phyloP scores from a whole-genome alignment of 1,284 basidiomycete genomes.

The Austroboletus novae-zelandiae region DNA sequence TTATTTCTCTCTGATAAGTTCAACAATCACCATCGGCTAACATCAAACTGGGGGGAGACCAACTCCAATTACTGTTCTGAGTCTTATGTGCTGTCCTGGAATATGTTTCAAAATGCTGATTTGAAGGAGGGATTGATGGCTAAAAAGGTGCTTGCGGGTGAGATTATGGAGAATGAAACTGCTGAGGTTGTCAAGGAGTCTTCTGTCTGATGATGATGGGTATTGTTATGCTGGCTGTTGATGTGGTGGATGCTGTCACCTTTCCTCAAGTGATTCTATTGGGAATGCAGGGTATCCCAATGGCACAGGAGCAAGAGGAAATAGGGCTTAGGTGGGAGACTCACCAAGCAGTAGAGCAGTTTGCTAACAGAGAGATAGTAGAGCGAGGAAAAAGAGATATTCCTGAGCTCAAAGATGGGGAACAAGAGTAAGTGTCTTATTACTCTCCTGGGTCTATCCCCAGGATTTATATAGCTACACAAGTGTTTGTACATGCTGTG shows the following conservation, averaged over 20 bases:
- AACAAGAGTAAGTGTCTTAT: too few relatives aligned
- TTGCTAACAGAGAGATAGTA: too few relatives aligned
- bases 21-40: conserved; percentile 70
- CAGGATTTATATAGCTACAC: too few relatives aligned
- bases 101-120: conserved; percentile 92
- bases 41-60: conserved; percentile 73
- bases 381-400: too few relatives aligned
- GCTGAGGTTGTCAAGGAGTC: conserved; percentile 84
- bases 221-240: conserved; percentile 83
- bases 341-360: too few relatives aligned
- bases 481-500: too few relatives aligned
- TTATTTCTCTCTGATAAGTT: conserved; percentile 77
- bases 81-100: conserved; percentile 89
- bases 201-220: conserved; percentile 82
- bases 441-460: too few relatives aligned
- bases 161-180: conserved; percentile 81
- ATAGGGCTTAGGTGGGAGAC: conserved; percentile 95
- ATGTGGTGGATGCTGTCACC: conserved; percentile 89
- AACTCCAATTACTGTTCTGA: conserved; percentile 82
- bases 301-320: too few relatives aligned
- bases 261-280: conserved; percentile 64
- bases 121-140: conserved; percentile 65
- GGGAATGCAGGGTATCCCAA: too few relatives aligned
- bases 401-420: too few relatives aligned
- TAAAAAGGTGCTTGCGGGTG: conserved; percentile 78